Conservation (phyloP, 306 rosid species). For the Lathyrus tuberosus region DNA sequence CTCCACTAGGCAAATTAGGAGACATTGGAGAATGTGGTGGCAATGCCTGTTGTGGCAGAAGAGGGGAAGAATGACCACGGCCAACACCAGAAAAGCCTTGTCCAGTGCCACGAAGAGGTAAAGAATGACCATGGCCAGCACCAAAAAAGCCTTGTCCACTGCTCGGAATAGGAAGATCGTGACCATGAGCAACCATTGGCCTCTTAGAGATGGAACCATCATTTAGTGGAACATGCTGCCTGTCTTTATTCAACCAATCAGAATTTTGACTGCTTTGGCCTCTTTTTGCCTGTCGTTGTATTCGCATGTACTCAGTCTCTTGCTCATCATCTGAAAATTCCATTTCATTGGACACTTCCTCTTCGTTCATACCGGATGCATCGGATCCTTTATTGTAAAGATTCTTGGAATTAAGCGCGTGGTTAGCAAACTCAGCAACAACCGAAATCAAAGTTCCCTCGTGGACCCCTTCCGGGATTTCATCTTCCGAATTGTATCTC, state of each 20-base stretch:
- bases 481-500: constrained; percentile 68
- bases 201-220: constrained; percentile 28
- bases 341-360: constrained; percentile 53
- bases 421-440: constrained; percentile 69
- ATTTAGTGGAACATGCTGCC: constrained; percentile 32
- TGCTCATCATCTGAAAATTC: constrained; percentile 88
- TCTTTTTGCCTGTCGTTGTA: constrained; percentile 56
- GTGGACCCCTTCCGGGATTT: constrained; percentile 60
- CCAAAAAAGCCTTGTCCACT: constrained; percentile 42
- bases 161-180: constrained; percentile 39
- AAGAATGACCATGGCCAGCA: constrained; percentile 32
- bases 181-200: constrained; percentile 30
- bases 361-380: constrained; percentile 74
- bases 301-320: constrained; percentile 68
- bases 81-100: constrained; percentile 40
- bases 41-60: too few relatives aligned
- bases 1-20: constrained; percentile 6
- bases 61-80: too few relatives aligned
- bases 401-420: constrained; percentile 62
- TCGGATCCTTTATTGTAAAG: constrained; percentile 78
- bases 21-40: too few relatives aligned
- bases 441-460: constrained; percentile 58
- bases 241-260: constrained; percentile 37
- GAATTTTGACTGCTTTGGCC: constrained; percentile 43
- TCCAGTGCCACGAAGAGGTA: constrained; percentile 36